Conservation (phyloP, 2,329 filamentous ascomycete genomes). For the Myriosclerotinia duriaeana region DNA sequence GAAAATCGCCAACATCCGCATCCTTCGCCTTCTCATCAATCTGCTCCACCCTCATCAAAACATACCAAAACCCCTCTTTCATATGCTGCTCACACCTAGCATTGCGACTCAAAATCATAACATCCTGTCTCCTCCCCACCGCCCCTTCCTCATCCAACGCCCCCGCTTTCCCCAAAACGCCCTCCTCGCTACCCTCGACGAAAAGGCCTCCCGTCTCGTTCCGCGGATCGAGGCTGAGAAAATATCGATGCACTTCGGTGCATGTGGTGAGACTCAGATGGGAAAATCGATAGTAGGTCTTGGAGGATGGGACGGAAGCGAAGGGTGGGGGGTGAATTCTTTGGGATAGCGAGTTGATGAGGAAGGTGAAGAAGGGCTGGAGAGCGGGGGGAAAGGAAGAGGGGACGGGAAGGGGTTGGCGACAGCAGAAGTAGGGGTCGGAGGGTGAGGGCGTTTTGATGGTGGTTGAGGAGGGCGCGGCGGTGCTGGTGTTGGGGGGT, state of each 20-base stretch:
- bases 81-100: constrained; percentile 18
- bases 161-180: constrained; percentile 5
- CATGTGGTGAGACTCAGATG: constrained; percentile 5
- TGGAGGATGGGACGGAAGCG: not conserved
- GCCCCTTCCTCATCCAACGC: not conserved
- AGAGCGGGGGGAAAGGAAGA: not conserved
- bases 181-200: constrained; percentile 2
- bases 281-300: constrained; percentile 12
- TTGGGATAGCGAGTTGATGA: not conserved
- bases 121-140: constrained; percentile 13
- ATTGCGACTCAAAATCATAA: constrained; percentile 23
- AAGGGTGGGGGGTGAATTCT: not conserved
- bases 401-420: not conserved
- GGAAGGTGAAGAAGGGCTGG: constrained; percentile 16
- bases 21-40: not conserved
- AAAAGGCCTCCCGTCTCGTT: not conserved
- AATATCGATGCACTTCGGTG: constrained; percentile 18
- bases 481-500: constrained; percentile 5
- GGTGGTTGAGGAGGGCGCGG: not conserved
- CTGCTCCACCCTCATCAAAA: constrained; percentile 20
- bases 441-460: not conserved
- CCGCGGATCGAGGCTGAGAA: not conserved
- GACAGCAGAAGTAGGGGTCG: constrained; percentile 7
- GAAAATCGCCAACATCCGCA: too few relatives aligned
- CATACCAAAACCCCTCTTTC: constrained; percentile 20